Evolutionary conservation across 2,329 filamentous ascomycete species (phyloP).

Genomic region (Eutypa lata): DNA sequence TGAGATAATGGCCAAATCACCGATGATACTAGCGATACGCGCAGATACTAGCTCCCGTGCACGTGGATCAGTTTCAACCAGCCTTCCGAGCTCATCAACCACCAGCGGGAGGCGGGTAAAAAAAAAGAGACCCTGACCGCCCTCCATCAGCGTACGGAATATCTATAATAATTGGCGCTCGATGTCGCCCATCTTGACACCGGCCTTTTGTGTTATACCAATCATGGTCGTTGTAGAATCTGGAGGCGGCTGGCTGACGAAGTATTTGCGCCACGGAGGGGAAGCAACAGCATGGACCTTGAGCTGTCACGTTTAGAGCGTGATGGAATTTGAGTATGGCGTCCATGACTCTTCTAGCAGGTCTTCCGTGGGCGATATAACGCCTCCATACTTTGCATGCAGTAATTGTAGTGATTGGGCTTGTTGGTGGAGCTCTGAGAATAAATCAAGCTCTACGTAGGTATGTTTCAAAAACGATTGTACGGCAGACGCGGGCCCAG

Average conservation of each 20-base stretch:
- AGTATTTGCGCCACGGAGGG: slow-evolving; percentile 36
- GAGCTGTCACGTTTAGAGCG: slow-evolving; percentile 30
- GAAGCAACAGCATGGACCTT: slow-evolving; percentile 31
- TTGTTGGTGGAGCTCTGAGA: slow-evolving; percentile 34
- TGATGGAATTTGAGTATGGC: slow-evolving; percentile 38
- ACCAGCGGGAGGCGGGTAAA: slow-evolving; percentile 31
- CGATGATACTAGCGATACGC: slow-evolving; percentile 33
- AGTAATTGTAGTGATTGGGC: slow-evolving; percentile 24
- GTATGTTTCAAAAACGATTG: slow-evolving; percentile 30
- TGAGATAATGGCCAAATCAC: slow-evolving; percentile 42
- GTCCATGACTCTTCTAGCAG: slow-evolving; percentile 35
- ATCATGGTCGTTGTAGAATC: slow-evolving; percentile 21
- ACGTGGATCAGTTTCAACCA: slow-evolving; percentile 34
- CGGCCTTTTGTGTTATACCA: slow-evolving; percentile 2
- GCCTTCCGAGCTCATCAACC: slow-evolving; percentile 47
- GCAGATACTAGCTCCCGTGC: slow-evolving; percentile 36
- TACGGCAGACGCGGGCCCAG: slow-evolving; percentile 37
- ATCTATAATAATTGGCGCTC: slow-evolving; percentile 33
- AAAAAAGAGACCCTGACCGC: slow-evolving; percentile 28
- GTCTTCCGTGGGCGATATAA: slow-evolving; percentile 29
- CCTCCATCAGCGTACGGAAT: slow-evolving; percentile 35
- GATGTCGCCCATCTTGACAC: slow-evolving; percentile 15
- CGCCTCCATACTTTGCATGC: slow-evolving; percentile 27
- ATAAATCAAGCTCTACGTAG: slow-evolving; percentile 34
- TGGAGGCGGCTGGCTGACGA: slow-evolving; percentile 23